These are phyloP conservation scores for Podospora anserina DNA, from an alignment of 495 filamentous ascomycete genomes.

Conservation along the genomic window DNA sequence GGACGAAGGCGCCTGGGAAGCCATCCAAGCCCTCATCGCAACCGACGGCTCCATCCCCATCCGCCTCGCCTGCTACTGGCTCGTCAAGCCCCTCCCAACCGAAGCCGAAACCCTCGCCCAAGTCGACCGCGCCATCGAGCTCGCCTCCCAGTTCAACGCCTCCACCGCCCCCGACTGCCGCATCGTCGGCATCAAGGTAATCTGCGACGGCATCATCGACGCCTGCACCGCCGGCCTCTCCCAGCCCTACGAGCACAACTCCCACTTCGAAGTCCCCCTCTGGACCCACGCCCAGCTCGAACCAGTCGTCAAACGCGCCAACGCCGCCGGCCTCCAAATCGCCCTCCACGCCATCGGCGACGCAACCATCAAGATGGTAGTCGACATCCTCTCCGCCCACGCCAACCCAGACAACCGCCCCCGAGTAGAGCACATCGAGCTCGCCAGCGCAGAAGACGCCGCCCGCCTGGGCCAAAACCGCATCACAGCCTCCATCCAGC, in stretches of 20 bases:
- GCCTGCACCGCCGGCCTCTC: constrained; percentile 62
- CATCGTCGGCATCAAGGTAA: constrained; percentile 64
- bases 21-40: constrained; percentile 47
- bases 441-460: constrained; percentile 53
- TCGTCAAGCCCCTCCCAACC: constrained; percentile 48
- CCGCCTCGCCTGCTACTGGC: constrained; percentile 62
- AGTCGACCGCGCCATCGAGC: constrained; percentile 58
- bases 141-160: constrained; percentile 47
- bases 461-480: constrained; percentile 50
- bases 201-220: constrained; percentile 66
- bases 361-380: constrained; percentile 51
- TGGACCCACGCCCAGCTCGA: constrained; percentile 53
- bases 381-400: constrained; percentile 51
- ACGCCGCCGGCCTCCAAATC: constrained; percentile 55
- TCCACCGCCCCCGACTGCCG: constrained; percentile 51
- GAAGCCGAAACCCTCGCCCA: constrained; percentile 46
- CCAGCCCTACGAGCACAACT: constrained; percentile 57
- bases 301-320: constrained; percentile 54
- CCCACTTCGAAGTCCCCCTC: constrained; percentile 48
- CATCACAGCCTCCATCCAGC: constrained; percentile 63
- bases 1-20: constrained; percentile 59
- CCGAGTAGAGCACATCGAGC: constrained; percentile 61
- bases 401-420: constrained; percentile 49
- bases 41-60: constrained; percentile 46
- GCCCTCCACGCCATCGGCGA: constrained; percentile 68